Evolutionary conservation across 2,329 filamentous ascomycete species (phyloP), one percentile per base, ranked within the genome.

Genomic region (Penicillium freii): DNA sequence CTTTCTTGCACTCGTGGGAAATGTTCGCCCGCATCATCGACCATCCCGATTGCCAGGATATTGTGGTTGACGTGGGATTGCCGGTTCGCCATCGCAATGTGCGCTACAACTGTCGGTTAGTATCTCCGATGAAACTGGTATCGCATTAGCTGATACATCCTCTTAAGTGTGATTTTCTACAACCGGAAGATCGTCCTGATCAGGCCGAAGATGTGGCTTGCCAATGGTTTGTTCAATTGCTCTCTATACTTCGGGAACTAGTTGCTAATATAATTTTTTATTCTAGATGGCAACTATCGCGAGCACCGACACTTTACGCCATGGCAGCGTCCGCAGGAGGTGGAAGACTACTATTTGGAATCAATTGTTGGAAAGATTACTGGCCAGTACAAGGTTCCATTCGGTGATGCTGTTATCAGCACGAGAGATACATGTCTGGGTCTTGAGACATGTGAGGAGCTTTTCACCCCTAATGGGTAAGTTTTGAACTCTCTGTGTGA

Each of bases 121-220:
- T 50, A 9, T 34, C 23, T 13, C 42, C 29, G 39, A 49, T 43
- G 39, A 10, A 25, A 44, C 6, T 10, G 2, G 19, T 52, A 4
- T 34, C 9, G 27, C 42, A 40, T 38, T 45, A 19, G 23, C 43
- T 59, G 25, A 56, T 45, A 21, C 29, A 40, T 23, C 6, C 40
- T 21, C 29, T 29, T 0, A 34, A 71, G 70, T 7, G 78, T 88
- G n/a, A 81, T 90, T 60, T 78, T 79, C 59, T 79, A 85, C 50
- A 83, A 92, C 63, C 82, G 84, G 50, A 85, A 87, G 73, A 86
- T 92, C 21, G 74, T 92, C 19, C 78, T 88, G 57, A 87, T 94
- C 56, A 80, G 89, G 11, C 88, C 88, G 0, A 92, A 91, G 73
- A 79, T 90, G 61, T 86, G 80, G 66, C 80, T 92, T 6, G 87